Evolutionary conservation across 148 eudicot species (phyloP), one percentile per base, ranked within the genome.

Genomic region (Chenopodium formosanum): DNA sequence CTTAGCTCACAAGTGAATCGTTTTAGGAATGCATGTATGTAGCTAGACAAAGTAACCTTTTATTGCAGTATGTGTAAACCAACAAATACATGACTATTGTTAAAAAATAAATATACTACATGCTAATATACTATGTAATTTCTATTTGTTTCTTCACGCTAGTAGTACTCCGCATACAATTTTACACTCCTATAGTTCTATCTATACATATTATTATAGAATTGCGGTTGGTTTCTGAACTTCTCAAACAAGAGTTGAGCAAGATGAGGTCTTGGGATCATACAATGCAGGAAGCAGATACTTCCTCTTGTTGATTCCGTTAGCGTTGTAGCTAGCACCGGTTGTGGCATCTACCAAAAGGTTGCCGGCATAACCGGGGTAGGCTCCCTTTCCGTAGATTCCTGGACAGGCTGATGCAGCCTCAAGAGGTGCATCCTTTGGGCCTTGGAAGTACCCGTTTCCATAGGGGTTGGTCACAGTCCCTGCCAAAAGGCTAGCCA

Each of bases 311-410:
- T 88, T 85, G 2, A 81, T 84, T 40, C 91, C 92, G 63, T 86
- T 80, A 9, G 92, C 89, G 77, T 90, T 90, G 34, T 90, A 90
- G 82, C 91, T 90, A 7, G 87, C 91, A 25, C 91, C 91, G 3
- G 81, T 68, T 0, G 82, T 86, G 0, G 81, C 20, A 46, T 88
- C 92, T 79, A 84, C 84, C 63, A 90, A 64, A 29, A 90, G 75
- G n/a, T 87, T 53, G 4, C 92, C 92, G 0, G 92, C 85, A 60
- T 87, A 88, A 0, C 92, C 92, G 29, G 92, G 92, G 46, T 90
- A 90, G 0, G 92, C 88, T 19, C 89, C 91, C 17, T 82, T 84
- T 0, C 83, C 91, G 10, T 84, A 90, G 10, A 87, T 76, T 7
- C 92, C 92, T 0, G 89, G 74, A 40, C 91, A 90, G 20, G 92